Evolutionary conservation across 176 grass and related monocot species (phyloP).

Genomic region (Paspalum notatum): DNA sequence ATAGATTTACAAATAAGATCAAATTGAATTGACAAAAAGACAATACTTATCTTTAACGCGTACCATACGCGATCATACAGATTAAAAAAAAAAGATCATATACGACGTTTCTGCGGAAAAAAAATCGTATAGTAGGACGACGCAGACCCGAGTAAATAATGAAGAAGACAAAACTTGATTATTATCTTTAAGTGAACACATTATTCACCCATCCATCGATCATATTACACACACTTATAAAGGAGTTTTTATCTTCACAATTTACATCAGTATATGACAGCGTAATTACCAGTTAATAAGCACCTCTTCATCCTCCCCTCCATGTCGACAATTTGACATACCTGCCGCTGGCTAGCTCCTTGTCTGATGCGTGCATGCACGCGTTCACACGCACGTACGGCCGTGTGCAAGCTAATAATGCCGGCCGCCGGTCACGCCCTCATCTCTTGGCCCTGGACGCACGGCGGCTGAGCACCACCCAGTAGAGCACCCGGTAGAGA

Average conservation of each 20-base stretch:
- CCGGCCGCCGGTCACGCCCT: not conserved
- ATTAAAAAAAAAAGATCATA: too few relatives aligned
- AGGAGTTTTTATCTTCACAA: constrained; percentile 46
- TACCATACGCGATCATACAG: too few relatives aligned
- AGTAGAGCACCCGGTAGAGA: constrained; percentile 93
- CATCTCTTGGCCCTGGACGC: constrained; percentile 71
- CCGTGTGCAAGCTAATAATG: not conserved
- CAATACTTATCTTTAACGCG: not conserved
- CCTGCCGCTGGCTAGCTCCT: not conserved
- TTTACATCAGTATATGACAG: constrained; percentile 57
- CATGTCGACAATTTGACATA: constrained; percentile 3
- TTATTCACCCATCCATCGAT: not conserved
- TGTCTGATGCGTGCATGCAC: constrained; percentile 36
- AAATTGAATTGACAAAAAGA: not conserved
- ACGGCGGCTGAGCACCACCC: constrained; percentile 79
- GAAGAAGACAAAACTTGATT: constrained; percentile 8
- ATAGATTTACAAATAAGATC: not conserved
- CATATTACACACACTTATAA: constrained; percentile 13
- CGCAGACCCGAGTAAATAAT: not conserved
- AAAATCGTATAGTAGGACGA: not conserved
- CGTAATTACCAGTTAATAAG: constrained; percentile 41
- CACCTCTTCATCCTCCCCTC: not conserved
- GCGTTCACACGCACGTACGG: constrained; percentile 46
- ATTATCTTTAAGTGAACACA: not conserved
- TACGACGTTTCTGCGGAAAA: too few relatives aligned